Percentiles rank a stretch among this genome's conserved stretches.
Conservation (phyloP, 1,284 basidiomycete genomes). For the Marasmius fiardii region DNA sequence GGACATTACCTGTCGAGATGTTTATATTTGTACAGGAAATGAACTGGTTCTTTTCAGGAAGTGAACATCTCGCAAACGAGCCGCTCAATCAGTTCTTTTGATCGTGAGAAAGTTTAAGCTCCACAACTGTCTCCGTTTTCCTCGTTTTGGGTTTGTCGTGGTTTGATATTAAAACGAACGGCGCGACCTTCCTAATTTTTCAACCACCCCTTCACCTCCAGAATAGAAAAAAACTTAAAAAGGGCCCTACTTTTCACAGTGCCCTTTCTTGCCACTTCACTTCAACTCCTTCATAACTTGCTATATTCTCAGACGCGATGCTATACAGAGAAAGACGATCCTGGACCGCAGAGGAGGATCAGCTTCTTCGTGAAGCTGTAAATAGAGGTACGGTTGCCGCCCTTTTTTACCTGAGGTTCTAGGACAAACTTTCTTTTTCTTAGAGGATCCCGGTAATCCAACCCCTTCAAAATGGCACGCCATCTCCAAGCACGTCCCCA, state of each 20-base stretch:
- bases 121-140: conserved; percentile 2
- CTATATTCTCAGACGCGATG: no score
- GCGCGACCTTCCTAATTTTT: not conserved
- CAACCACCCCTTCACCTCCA: not conserved
- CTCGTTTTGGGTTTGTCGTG: conserved; percentile 1
- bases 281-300: no score
- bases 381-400: conserved; percentile 35
- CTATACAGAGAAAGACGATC: conserved; percentile 49
- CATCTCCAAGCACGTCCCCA: conserved; percentile 56
- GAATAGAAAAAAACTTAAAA: not conserved
- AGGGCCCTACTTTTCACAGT: not conserved
- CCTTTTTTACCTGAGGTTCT: conserved; percentile 1
- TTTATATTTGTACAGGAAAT: not conserved
- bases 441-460: conserved; percentile 50
- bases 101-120: not conserved
- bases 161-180: conserved; percentile 3
- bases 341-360: conserved; percentile 55
- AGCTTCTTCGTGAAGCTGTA: conserved; percentile 49
- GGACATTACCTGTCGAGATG: conserved; percentile 5
- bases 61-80: not conserved
- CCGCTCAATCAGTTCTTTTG: not conserved
- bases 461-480: conserved; percentile 58
- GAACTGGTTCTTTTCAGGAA: conserved; percentile 1
- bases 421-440: conserved; percentile 1
- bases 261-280: not conserved